Evolutionary conservation across 169 alveolate species (phyloP), one percentile per base, ranked within the genome.

Genomic region (Theileria annulata): DNA sequence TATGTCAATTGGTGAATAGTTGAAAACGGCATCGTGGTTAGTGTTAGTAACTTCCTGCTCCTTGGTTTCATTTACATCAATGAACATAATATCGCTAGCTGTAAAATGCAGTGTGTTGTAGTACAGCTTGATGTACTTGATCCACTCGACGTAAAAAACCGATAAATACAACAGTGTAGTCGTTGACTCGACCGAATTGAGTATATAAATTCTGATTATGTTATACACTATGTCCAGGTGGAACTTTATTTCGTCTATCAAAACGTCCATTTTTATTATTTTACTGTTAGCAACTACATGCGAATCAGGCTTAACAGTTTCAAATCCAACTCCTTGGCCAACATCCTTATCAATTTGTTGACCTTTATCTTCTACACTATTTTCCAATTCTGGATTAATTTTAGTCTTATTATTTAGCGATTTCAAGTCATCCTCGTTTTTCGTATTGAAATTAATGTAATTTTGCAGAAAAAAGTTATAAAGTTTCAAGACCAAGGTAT

Each of bases 91-190:
- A 42, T 42, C 51, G 51, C 13, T 42, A 42, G 13, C 51, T 42
- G 51, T 42, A 2, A 42, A 42, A 42, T 42, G 6, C 51, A 42
- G 15, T 8, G 51, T 42, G 13, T 17, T 42, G n/a, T 64, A 23
- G 23, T 35, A 49, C 47, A 66, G 47, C 59, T 77, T 68, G 12
- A 77, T 13, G 48, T 62, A 28, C 68, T 72, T 28, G 30, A 68
- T 47, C 89, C 89, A 82, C 70, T 82, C 89, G 58, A 75, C 85
- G 56, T 63, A 68, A 54, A 82, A 82, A 8, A 70, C 27, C 0
- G 79, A 71, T n/a, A 75, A 15, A 30, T 80, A 77, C 19, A 13
- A 63, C 31, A 77, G 27, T 15, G 80, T 75, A 21, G 69, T 47
- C 48, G 58, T 47, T 30, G 69, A 58, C 71, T 68, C 86, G 27